Conservation (phyloP, 2,329 filamentous ascomycete genomes). For the Cladosporium sp. region DNA sequence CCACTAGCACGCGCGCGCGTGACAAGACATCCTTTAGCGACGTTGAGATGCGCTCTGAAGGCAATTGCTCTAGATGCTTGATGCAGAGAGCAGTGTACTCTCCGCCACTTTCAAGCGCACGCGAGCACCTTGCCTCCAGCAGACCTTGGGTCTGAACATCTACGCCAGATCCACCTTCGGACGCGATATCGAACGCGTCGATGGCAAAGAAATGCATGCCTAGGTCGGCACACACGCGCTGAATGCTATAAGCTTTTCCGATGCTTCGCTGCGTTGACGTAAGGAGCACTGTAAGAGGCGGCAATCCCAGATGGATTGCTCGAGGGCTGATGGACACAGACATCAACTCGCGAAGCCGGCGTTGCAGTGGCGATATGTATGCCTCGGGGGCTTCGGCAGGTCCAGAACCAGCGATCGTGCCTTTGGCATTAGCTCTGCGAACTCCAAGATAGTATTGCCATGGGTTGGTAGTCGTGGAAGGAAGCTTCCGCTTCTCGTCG, state of each 20-base stretch:
- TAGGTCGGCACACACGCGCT: constrained; percentile 76
- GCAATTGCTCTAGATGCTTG: constrained; percentile 84
- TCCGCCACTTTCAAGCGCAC: constrained; percentile 81
- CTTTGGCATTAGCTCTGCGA: constrained; percentile 61
- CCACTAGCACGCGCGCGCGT: constrained; percentile 78
- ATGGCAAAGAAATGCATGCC: constrained; percentile 86
- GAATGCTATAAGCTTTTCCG: constrained; percentile 78
- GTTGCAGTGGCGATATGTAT: constrained; percentile 42
- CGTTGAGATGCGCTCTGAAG: constrained; percentile 81
- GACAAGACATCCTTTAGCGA: constrained; percentile 78
- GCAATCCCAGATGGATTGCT: constrained; percentile 81
- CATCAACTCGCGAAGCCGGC: constrained; percentile 77
- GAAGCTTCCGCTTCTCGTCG: constrained; percentile 75
- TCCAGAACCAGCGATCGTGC: constrained; percentile 21
- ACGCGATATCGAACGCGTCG: constrained; percentile 88
- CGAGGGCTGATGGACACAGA: constrained; percentile 83
- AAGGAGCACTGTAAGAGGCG: constrained; percentile 80
- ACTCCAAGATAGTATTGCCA: constrained; percentile 87
- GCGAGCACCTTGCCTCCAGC: constrained; percentile 78
- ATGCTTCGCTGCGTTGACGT: constrained; percentile 91
- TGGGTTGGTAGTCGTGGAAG: constrained; percentile 67
- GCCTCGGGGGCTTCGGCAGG: constrained; percentile 37
- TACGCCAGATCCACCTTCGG: constrained; percentile 81
- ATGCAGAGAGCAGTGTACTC: constrained; percentile 82
- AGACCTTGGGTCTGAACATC: constrained; percentile 95